Conservation (phyloP, 495 filamentous ascomycete genomes). For the Aspergillus funiculosus region DNA sequence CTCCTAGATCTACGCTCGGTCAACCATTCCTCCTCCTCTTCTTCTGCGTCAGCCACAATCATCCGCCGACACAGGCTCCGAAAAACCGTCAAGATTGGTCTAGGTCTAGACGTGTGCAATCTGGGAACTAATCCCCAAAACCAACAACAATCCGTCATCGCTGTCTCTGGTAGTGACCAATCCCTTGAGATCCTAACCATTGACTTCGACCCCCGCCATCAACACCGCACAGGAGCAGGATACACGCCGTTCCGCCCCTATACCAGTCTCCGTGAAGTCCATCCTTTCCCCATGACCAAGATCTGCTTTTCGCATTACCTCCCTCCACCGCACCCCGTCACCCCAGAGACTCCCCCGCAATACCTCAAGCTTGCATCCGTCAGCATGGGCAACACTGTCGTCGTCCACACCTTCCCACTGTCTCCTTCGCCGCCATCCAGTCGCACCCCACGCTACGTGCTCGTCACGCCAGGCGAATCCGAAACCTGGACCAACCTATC, state of each 20-base stretch:
- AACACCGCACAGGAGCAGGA: conserved; percentile 20
- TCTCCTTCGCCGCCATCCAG: conserved; percentile 45
- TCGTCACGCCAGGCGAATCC: conserved; percentile 51
- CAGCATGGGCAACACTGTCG: conserved; percentile 76
- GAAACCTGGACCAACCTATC: conserved; percentile 43
- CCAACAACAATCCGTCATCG: conserved; percentile 70
- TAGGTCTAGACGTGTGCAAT: conserved; percentile 67
- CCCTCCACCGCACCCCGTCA: conserved; percentile 47
- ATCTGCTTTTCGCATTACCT: conserved; percentile 70
- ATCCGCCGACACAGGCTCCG: conserved; percentile 50
- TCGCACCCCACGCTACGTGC: conserved; percentile 59
- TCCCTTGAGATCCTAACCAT: conserved; percentile 74
- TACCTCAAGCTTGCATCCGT: conserved; percentile 78
- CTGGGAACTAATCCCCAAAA: conserved; percentile 50
- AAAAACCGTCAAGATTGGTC: conserved; percentile 55
- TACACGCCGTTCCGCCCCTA: conserved; percentile 57
- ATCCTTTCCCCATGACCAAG: conserved; percentile 79
- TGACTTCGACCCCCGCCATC: conserved; percentile 46
- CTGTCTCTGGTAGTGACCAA: conserved; percentile 75
- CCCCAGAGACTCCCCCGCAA: conserved; percentile 45
- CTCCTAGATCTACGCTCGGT: conserved; percentile 46
- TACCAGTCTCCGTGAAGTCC: conserved; percentile 63
- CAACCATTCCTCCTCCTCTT: conserved; percentile 11
- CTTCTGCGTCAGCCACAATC: conserved; percentile 30
- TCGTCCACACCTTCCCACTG: conserved; percentile 79